Percentiles rank a stretch among this genome's conserved stretches.
Evolutionary conservation across 2,329 filamentous ascomycete genomes (phyloP).

Genomic region (Zalaria obscura): DNA sequence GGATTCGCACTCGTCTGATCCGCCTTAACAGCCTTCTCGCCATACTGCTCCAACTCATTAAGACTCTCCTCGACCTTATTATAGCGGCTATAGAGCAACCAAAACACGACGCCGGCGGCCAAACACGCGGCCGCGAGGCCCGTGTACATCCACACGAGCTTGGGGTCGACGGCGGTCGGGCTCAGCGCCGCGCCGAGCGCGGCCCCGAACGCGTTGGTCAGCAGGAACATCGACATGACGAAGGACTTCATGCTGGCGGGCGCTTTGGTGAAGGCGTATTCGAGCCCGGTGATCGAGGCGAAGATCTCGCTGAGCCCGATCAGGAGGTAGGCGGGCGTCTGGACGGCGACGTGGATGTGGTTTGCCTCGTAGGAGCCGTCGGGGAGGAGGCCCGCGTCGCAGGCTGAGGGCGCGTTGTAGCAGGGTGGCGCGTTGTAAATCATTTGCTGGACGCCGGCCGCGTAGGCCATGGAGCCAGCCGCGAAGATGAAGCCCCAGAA

Average conservation of each 20-base stretch:
- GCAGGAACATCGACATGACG: slow-evolving; percentile 42
- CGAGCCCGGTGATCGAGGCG: slow-evolving; percentile 32
- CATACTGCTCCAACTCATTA: slow-evolving; percentile 29
- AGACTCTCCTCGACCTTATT: slow-evolving; percentile 35
- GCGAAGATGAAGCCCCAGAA: slow-evolving; percentile 39
- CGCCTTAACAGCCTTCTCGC: not conserved
- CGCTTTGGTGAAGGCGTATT: slow-evolving; percentile 33
- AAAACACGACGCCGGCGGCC: slow-evolving; percentile 13
- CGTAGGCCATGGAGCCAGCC: slow-evolving; percentile 39
- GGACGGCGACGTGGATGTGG: slow-evolving; percentile 29
- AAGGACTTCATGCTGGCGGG: slow-evolving; percentile 33
- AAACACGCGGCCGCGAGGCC: slow-evolving; percentile 11
- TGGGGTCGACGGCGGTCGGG: slow-evolving; percentile 47
- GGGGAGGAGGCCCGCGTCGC: slow-evolving; percentile 18
- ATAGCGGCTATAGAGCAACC: slow-evolving; percentile 21
- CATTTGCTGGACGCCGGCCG: slow-evolving; percentile 40
- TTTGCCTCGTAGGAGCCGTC: slow-evolving; percentile 23
- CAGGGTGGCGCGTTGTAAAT: slow-evolving; percentile 42
- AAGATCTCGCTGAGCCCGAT: slow-evolving; percentile 32
- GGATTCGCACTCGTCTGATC: not conserved
- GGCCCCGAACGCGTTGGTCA: slow-evolving; percentile 45
- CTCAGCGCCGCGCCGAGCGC: slow-evolving; percentile 48
- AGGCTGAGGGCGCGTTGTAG: slow-evolving; percentile 28
- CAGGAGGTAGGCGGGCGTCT: slow-evolving; percentile 31
- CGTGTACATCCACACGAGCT: slow-evolving; percentile 46